phyloP scores from a whole-genome alignment of 805 yeast species.

The Ogataea siamensis region DNA sequence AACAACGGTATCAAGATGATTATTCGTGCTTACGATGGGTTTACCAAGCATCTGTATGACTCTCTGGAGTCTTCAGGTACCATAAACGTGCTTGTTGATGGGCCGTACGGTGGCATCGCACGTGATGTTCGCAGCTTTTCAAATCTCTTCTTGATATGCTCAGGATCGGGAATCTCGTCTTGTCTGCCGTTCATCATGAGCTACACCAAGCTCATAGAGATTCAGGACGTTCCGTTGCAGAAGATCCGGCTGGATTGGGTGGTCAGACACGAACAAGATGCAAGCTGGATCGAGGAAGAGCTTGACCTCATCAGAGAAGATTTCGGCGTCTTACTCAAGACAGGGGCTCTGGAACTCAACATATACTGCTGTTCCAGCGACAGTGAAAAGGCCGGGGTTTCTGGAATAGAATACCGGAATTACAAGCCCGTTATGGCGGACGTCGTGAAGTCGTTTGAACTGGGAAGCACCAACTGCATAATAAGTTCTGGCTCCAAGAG shows the following conservation, averaged over 20 bases:
- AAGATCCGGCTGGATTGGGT: conserved; percentile 46
- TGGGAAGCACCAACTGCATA: conserved; percentile 38
- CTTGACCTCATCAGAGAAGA: conserved; percentile 34
- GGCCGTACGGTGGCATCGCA: conserved; percentile 55
- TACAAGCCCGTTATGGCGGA: conserved; percentile 18
- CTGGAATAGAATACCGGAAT: conserved; percentile 2
- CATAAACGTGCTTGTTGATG: conserved; percentile 44
- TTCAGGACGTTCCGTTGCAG: conserved; percentile 21
- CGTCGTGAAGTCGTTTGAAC: conserved; percentile 25
- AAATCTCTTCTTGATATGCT: conserved; percentile 39
- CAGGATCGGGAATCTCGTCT: conserved; percentile 55
- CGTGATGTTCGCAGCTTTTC: conserved; percentile 47
- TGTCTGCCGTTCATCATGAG: conserved; percentile 40
- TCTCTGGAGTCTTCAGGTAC: conserved; percentile 27
- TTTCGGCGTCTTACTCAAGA: conserved; percentile 26
- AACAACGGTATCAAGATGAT: conserved; percentile 40
- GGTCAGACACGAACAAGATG: conserved; percentile 33
- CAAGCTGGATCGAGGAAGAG: conserved; percentile 43
- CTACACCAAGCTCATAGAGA: conserved; percentile 27
- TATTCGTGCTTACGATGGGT: conserved; percentile 45
- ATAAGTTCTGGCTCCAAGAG: conserved; percentile 47
- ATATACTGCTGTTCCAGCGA: conserved; percentile 14
- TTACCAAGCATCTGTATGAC: conserved; percentile 39
- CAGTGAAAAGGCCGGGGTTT: neutral
- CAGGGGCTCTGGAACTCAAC: conserved; percentile 16